Percentiles rank a stretch among this genome's conserved stretches.
Evolutionary conservation across 352 stramenopile genomes (phyloP).

Genomic region (Globisporangium solare): DNA sequence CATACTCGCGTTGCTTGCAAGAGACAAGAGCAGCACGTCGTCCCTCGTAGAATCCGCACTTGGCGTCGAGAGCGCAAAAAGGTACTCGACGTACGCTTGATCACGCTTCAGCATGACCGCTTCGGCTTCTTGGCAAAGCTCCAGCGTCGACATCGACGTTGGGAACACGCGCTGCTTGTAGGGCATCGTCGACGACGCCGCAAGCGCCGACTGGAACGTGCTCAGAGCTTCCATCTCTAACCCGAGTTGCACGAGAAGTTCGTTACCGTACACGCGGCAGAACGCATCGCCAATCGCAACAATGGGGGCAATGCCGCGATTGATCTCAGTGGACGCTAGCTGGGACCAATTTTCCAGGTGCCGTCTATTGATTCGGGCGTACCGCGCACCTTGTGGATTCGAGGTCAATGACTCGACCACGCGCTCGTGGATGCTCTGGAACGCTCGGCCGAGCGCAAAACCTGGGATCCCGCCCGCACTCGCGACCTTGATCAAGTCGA

Average conservation of each 20-base stretch:
- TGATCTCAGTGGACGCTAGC: conserved; percentile 57
- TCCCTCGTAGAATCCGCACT: not conserved
- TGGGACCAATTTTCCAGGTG: conserved; percentile 78
- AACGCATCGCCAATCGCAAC: conserved; percentile 53
- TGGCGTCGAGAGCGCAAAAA: conserved; percentile 24
- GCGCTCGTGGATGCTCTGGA: conserved; percentile 51
- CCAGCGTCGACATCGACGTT: conserved; percentile 34
- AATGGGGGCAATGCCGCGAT: conserved; percentile 40
- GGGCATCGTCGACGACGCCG: conserved; percentile 13
- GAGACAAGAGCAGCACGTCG: conserved; percentile 29
- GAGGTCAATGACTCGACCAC: conserved; percentile 33
- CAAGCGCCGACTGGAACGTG: conserved; percentile 34
- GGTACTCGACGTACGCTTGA: conserved; percentile 55
- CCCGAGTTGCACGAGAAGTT: conserved; percentile 35
- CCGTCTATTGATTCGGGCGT: conserved; percentile 51
- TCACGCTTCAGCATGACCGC: conserved; percentile 51
- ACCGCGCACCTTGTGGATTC: conserved; percentile 19
- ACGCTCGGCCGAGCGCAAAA: conserved; percentile 57
- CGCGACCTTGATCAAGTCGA: conserved; percentile 70
- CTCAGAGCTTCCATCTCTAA: conserved; percentile 32
- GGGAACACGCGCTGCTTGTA: conserved; percentile 36
- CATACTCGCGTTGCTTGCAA: conserved; percentile 14
- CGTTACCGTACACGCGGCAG: conserved; percentile 56
- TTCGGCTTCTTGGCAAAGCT: conserved; percentile 56
- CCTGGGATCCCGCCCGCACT: conserved; percentile 53